Conservation (phyloP, 495 filamentous ascomycete species). For the Penicillium diatomitis region DNA sequence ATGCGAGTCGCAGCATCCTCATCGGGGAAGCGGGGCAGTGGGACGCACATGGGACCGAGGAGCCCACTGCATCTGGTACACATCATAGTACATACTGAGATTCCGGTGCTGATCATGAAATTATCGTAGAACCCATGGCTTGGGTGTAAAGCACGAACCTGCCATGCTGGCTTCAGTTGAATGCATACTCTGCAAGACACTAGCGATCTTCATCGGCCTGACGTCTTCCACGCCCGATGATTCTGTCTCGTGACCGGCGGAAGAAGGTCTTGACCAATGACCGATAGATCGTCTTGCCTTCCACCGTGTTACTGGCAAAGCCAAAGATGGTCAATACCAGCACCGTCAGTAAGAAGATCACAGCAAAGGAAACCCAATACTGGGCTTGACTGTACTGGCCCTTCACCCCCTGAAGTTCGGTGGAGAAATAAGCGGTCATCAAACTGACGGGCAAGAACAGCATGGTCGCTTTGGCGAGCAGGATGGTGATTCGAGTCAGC, state of each 20-base stretch:
- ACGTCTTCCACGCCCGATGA: conserved; percentile 4
- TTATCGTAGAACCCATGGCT: too few relatives aligned
- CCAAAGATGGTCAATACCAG: conserved; percentile 43
- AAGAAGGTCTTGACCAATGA: conserved; percentile 35
- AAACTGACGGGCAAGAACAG: conserved; percentile 78
- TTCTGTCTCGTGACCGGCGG: conserved; percentile 18
- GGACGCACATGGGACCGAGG: conserved; percentile 6
- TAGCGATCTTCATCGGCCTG: not conserved
- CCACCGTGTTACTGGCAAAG: conserved; percentile 38
- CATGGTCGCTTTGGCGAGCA: conserved; percentile 77
- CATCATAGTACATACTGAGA: too few relatives aligned
- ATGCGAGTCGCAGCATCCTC: not conserved
- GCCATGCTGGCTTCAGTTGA: too few relatives aligned
- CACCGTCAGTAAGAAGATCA: conserved; percentile 57
- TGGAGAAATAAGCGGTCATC: conserved; percentile 78
- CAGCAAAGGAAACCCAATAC: conserved; percentile 67
- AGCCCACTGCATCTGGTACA: not conserved
- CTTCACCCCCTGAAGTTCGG: conserved; percentile 52
- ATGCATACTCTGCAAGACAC: too few relatives aligned
- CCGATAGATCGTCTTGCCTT: conserved; percentile 42
- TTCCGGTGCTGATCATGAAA: too few relatives aligned
- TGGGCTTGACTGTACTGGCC: conserved; percentile 48
- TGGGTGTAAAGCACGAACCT: too few relatives aligned
- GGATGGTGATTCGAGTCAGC: conserved; percentile 68
- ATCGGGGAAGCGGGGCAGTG: conserved; percentile 1